These are phyloP conservation scores for Hirschioporus abietinus DNA, from an alignment of 768 basidiomycete genomes.

Conservation along the genomic window DNA sequence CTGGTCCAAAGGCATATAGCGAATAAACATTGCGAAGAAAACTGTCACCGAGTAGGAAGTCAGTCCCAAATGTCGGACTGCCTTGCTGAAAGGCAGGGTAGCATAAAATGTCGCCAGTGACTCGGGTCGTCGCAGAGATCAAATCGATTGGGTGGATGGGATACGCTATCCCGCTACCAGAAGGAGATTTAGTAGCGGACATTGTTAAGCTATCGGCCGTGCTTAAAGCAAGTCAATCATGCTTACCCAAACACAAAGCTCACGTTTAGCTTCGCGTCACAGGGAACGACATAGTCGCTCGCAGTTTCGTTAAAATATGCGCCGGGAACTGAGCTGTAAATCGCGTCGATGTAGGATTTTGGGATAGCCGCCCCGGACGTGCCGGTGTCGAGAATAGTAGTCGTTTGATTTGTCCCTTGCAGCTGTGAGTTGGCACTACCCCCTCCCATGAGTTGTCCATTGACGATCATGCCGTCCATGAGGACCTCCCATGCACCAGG, in stretches of 20 bases:
- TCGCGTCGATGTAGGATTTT: constrained; percentile 20
- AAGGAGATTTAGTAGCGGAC: background rate
- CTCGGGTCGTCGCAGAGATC: constrained; percentile 24
- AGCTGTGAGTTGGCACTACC: background rate
- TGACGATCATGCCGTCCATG: constrained; percentile 6
- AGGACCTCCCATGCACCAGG: constrained; percentile 3
- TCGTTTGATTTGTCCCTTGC: constrained; percentile 11
- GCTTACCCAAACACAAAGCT: constrained; percentile 26
- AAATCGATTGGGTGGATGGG: constrained; percentile 21
- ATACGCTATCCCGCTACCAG: constrained; percentile 14
- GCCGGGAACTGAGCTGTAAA: constrained; percentile 26
- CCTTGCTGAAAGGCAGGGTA: constrained; percentile 9
- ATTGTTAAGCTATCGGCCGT: background rate
- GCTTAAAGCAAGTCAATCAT: background rate
- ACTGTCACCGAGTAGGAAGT: constrained; percentile 27
- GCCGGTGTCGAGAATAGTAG: constrained; percentile 24
- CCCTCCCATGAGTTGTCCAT: background rate
- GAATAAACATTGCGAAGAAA: constrained; percentile 31
- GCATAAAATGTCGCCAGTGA: constrained; percentile 14
- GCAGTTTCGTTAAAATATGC: constrained; percentile 19
- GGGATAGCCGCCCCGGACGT: constrained; percentile 23
- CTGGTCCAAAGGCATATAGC: constrained; percentile 20
- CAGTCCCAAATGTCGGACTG: constrained; percentile 12
- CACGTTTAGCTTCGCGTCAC: constrained; percentile 21
- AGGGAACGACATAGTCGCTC: constrained; percentile 25